Evolutionary conservation across 768 basidiomycete species (phyloP), one percentile per base, ranked within the genome.

Genomic region (Rhodocollybia butyracea): DNA sequence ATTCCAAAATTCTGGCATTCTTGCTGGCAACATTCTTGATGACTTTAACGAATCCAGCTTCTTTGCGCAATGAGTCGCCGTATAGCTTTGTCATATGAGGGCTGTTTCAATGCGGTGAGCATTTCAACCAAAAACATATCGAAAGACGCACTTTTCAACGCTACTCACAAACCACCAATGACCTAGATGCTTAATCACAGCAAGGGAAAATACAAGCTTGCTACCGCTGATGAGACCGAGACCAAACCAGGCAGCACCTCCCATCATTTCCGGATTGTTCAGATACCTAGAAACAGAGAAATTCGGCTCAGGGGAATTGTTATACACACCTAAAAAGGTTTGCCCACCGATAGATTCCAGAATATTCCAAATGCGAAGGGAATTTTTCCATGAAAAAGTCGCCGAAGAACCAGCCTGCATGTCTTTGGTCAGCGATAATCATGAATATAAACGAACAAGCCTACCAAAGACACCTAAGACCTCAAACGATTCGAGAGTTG

Each of bases 71-170:
- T 13, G 89, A 86, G 64, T 95, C 85, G 2, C 97, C 96, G 68
- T 99, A 99, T 19, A 98, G 77, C 67, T 92, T 94, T 58, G 83
- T 85, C 97, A 98, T 98, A 71, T 98, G 97, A n/a, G 97, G 97
- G 62, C 96, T 98, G 40, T 39, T 51, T 21, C n/a, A 19, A 55
- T 50, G 17, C 3, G 7, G 17, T 34, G 0, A 31, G 21, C 22
- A 17, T 26, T 13, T 51, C 27, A 32, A 38, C 15, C 15, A 55
- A 45, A 42, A 42, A 17, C 5, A 57, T 6, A 26, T 11, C 17
- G 3, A 46, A 10, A 26, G 24, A 29, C 90, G 57, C 58, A 98
- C 96, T 91, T 89, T 67, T 98, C 97, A 22, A 98, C 94, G 51
- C 73, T 81, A 61, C 82, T 84, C 46, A 99, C 78, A 83, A 98